Conservation (phyloP, 192 early-diverging fungal genomes). For the Allomyces arbusculus region DNA sequence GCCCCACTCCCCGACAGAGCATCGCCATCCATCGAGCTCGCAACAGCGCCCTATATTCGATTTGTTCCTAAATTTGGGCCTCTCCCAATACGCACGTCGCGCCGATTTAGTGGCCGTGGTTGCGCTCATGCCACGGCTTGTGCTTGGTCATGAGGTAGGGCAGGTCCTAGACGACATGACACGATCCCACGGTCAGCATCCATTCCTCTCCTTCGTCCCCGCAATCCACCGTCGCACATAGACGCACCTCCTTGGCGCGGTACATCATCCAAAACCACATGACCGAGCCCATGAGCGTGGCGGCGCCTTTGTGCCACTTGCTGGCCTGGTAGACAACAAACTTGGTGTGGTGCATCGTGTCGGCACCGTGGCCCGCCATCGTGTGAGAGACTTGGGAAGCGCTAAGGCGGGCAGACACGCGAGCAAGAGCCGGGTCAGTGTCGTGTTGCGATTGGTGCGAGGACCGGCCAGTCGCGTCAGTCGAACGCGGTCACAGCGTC, state of each 20-base stretch:
- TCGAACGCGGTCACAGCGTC: too few relatives aligned
- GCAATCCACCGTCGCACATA: neutral
- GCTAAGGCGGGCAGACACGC: too few relatives aligned
- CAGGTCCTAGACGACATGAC: neutral
- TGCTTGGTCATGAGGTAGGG: neutral
- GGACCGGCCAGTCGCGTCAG: too few relatives aligned
- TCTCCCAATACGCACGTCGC: too few relatives aligned
- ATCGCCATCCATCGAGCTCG: too few relatives aligned
- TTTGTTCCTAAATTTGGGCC: too few relatives aligned
- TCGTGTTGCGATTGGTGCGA: too few relatives aligned
- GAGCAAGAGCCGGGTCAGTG: too few relatives aligned
- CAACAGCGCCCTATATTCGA: too few relatives aligned
- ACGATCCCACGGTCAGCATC: neutral
- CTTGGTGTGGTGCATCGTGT: neutral
- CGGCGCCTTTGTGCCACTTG: conserved; percentile 27
- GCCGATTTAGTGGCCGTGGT: neutral
- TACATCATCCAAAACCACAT: conserved; percentile 80
- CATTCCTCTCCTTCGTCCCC: neutral
- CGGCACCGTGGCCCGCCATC: neutral
- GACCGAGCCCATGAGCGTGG: conserved; percentile 43
- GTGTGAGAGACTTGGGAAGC: neutral
- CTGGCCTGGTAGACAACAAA: conserved; percentile 30
- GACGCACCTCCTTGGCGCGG: conserved; percentile 38
- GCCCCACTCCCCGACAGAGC: too few relatives aligned
- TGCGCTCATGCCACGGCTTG: neutral